phyloP scores from a whole-genome alignment of 352 stramenopile genomes.

The Globisporangium spiculum region DNA sequence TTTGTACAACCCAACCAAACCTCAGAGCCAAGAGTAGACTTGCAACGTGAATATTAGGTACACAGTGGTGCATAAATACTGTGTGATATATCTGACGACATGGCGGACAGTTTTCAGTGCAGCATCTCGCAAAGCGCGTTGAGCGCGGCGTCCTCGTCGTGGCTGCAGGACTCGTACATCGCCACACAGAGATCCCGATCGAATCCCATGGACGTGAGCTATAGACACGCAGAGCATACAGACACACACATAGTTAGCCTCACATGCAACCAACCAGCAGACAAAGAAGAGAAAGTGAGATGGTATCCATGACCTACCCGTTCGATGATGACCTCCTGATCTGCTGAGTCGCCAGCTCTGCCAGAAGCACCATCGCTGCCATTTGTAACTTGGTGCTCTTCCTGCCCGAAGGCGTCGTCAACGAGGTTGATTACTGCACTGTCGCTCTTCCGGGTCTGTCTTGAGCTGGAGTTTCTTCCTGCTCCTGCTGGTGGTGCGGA shows the following conservation, averaged over 20 bases:
- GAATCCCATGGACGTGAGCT: conserved; percentile 69
- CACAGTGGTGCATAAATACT: neutral
- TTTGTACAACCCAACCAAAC: neutral
- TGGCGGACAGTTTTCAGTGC: conserved; percentile 1
- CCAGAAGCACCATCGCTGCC: neutral
- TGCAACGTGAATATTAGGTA: neutral
- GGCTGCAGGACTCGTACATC: conserved; percentile 62
- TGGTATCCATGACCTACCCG: conserved; percentile 27
- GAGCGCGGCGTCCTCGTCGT: conserved; percentile 48
- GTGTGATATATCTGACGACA: neutral
- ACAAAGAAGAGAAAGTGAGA: neutral
- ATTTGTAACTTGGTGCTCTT: neutral
- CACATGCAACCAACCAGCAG: neutral
- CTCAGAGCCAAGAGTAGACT: neutral
- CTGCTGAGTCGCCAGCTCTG: conserved; percentile 10
- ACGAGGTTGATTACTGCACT: conserved; percentile 21
- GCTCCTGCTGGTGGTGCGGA: neutral
- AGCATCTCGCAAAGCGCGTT: conserved; percentile 62
- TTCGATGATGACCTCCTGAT: conserved; percentile 19
- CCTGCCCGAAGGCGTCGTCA: neutral
- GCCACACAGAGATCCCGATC: conserved; percentile 38
- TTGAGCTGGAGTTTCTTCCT: neutral
- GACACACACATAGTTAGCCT: neutral
- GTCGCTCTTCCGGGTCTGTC: neutral
- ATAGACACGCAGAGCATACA: conserved; percentile 3